These are phyloP conservation scores for Linum trigynum DNA, from an alignment of 345 rosid species.

Conservation along the genomic window DNA sequence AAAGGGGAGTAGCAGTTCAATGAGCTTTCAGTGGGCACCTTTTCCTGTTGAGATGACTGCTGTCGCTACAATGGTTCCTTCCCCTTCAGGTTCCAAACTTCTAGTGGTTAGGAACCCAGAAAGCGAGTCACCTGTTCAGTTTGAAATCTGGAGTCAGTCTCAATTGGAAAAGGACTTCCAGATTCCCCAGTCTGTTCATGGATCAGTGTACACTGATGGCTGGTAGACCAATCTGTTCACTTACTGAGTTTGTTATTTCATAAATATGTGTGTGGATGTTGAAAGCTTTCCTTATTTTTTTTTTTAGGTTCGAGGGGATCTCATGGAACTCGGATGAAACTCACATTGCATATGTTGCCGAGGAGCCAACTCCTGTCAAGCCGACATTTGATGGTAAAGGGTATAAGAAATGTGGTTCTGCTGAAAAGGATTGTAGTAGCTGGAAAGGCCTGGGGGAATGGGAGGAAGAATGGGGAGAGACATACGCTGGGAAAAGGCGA, in stretches of 20 bases:
- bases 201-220: slow-evolving; percentile 72
- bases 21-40: slow-evolving; percentile 60
- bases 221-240: slow-evolving; percentile 38
- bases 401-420: slow-evolving; percentile 40
- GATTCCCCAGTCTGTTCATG: slow-evolving; percentile 69
- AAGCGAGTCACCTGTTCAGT: slow-evolving; percentile 62
- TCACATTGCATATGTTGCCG: slow-evolving; percentile 72
- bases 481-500: slow-evolving; percentile 76
- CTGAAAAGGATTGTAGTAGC: slow-evolving; percentile 49
- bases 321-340: slow-evolving; percentile 84
- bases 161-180: slow-evolving; percentile 75
- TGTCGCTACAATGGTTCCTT: slow-evolving; percentile 57
- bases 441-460: slow-evolving; percentile 98
- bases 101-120: slow-evolving; percentile 69
- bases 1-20: slow-evolving; percentile 28
- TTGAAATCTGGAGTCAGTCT: slow-evolving; percentile 77
- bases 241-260: slow-evolving; percentile 1
- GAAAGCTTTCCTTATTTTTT: slow-evolving; percentile 14
- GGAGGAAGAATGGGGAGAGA: slow-evolving; percentile 99
- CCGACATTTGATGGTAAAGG: slow-evolving; percentile 56
- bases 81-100: slow-evolving; percentile 79
- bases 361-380: slow-evolving; percentile 52
- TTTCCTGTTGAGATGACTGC: slow-evolving; percentile 81
- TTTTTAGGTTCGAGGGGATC: slow-evolving; percentile 84
- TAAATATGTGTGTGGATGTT: slow-evolving; percentile 3